A percentile compares a stretch with the other conserved stretches of the same genome.
These are phyloP conservation scores for Macrocystidia cucumis DNA, from an alignment of 1,284 basidiomycete species.

Conservation along the genomic window DNA sequence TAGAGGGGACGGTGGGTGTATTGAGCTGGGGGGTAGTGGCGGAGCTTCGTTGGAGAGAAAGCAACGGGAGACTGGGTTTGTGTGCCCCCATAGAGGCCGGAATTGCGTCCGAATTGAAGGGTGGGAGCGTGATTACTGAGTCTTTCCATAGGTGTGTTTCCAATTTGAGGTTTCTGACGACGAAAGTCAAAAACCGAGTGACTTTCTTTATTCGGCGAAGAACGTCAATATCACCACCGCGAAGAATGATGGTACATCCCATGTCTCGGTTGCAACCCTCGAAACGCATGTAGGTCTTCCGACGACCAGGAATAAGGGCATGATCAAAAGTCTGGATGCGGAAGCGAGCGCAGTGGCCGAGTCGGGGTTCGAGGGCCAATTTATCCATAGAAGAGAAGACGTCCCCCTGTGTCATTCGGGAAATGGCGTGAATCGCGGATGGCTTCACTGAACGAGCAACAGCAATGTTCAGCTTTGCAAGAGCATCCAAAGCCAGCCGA, in stretches of 20 bases:
- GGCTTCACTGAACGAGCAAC: conserved; percentile 90
- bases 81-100: conserved; percentile 31
- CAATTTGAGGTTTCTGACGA: conserved; percentile 87
- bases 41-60: conserved; percentile 19
- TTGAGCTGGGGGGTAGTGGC: conserved; percentile 24
- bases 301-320: conserved; percentile 78
- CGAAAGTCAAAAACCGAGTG: conserved; percentile 85
- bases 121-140: conserved; percentile 77
- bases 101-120: conserved; percentile 55
- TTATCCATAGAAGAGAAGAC: conserved; percentile 95
- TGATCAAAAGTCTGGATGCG: conserved; percentile 94
- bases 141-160: conserved; percentile 96
- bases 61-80: conserved; percentile 16
- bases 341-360: conserved; percentile 89
- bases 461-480: conserved; percentile 82
- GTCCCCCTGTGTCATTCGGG: conserved; percentile 93
- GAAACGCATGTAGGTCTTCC: conserved; percentile 97
- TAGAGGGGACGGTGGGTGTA: conserved; percentile 15
- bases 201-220: conserved; percentile 88
- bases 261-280: conserved; percentile 90
- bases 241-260: conserved; percentile 89
- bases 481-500: conserved; percentile 84
- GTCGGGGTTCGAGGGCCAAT: conserved; percentile 81
- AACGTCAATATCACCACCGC: conserved; percentile 81
- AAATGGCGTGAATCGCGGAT: conserved; percentile 81